phyloP scores from a whole-genome alignment of 768 basidiomycete genomes.

The Boletales sp. region DNA sequence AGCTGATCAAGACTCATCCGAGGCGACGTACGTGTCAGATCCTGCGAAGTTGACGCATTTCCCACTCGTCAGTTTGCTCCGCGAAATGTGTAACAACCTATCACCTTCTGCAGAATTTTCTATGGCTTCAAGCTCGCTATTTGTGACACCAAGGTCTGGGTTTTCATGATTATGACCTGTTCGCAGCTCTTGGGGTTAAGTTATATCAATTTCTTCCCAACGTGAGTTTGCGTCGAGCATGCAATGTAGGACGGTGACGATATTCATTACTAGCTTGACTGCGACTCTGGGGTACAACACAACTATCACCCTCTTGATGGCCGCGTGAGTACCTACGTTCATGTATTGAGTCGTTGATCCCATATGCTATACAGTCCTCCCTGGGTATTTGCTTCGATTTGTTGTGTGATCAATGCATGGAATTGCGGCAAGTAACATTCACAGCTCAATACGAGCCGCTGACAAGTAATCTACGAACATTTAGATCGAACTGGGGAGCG shows the following conservation, averaged over 20 bases:
- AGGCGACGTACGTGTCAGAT: slow-evolving; percentile 49
- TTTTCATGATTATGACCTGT: slow-evolving; percentile 54
- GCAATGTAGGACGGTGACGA: too few species aligned
- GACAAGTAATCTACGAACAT: not conserved
- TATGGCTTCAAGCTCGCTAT: slow-evolving; percentile 45
- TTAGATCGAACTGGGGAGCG: slow-evolving; percentile 60
- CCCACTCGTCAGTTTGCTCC: too few species aligned
- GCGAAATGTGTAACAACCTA: not conserved
- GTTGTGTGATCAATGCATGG: slow-evolving; percentile 52
- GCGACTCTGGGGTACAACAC: slow-evolving; percentile 60
- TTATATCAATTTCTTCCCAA: slow-evolving; percentile 60
- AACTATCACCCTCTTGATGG: slow-evolving; percentile 53
- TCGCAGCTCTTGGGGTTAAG: slow-evolving; percentile 55
- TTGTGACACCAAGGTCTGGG: slow-evolving; percentile 49
- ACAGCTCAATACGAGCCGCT: too few species aligned
- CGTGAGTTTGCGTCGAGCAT: slow-evolving; percentile 25
- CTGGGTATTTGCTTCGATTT: slow-evolving; percentile 51
- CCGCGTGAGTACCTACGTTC: slow-evolving; percentile 42
- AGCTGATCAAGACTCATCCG: slow-evolving; percentile 55
- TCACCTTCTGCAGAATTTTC: slow-evolving; percentile 7
- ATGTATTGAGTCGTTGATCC: too few species aligned
- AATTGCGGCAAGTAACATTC: slow-evolving; percentile 40
- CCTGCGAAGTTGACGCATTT: too few species aligned
- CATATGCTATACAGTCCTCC: slow-evolving; percentile 46
- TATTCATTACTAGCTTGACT: slow-evolving; percentile 40